phyloP scores from a whole-genome alignment of 805 yeast genomes.

The Cyberlindnera lachancei region DNA sequence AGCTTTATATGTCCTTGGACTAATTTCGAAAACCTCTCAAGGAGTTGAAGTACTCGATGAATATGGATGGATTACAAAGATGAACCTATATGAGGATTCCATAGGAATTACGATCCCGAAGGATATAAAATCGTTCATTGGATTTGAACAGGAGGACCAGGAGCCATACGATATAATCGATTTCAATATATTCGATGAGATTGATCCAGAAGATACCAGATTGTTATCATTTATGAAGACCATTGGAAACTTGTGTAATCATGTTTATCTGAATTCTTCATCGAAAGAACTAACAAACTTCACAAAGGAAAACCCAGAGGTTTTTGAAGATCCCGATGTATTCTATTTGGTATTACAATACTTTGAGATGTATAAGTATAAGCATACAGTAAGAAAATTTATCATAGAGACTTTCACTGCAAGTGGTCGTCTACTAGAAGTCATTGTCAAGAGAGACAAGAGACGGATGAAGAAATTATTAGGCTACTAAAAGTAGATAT shows the following conservation, averaged over 20 bases:
- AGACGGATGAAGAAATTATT: constrained; percentile 19
- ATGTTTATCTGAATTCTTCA: constrained; percentile 44
- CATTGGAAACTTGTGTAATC: constrained; percentile 52
- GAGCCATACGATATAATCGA: constrained; percentile 6
- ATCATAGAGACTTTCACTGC: constrained; percentile 54
- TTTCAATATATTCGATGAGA: constrained; percentile 5
- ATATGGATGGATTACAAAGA: constrained; percentile 58
- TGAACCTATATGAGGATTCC: constrained; percentile 36
- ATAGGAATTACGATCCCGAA: constrained; percentile 35
- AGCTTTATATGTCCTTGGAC: constrained; percentile 71
- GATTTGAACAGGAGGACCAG: constrained; percentile 4
- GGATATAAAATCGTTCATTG: constrained; percentile 25
- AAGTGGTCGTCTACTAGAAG: constrained; percentile 44
- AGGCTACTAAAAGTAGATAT: constrained; percentile 5
- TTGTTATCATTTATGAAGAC: constrained; percentile 25
- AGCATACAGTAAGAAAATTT: constrained; percentile 55
- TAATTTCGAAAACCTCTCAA: constrained; percentile 61
- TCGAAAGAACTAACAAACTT: constrained; percentile 49
- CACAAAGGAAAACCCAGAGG: constrained; percentile 40
- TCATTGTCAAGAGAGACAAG: constrained; percentile 39
- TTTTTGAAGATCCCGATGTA: constrained; percentile 49
- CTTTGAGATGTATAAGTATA: constrained; percentile 51
- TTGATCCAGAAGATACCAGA: constrained; percentile 21
- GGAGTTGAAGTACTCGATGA: constrained; percentile 86
- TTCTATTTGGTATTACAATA: constrained; percentile 44